Evolutionary conservation across 805 yeast species (phyloP).

Genomic region (Lipomyces oligophaga): DNA sequence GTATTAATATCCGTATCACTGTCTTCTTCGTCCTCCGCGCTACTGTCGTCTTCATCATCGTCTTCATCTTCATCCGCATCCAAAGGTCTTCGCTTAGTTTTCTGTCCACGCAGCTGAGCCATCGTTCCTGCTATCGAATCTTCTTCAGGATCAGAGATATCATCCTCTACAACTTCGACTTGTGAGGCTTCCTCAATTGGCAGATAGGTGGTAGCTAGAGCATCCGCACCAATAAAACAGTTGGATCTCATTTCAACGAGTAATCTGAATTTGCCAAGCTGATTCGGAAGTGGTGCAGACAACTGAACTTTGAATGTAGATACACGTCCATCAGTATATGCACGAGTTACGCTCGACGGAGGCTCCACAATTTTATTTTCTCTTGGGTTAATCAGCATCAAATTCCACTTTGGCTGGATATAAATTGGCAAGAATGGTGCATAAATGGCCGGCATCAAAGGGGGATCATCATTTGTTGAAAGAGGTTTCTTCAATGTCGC

Average conservation of each 20-base stretch:
- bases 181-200: slow-evolving; percentile 58
- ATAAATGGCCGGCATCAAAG: slow-evolving; percentile 59
- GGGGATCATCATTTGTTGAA: slow-evolving; percentile 60
- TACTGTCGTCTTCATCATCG: slow-evolving; percentile 49
- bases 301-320: slow-evolving; percentile 76
- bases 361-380: slow-evolving; percentile 77
- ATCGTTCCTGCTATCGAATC: slow-evolving; percentile 72
- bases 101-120: slow-evolving; percentile 63
- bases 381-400: slow-evolving; percentile 63
- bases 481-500: slow-evolving; percentile 72
- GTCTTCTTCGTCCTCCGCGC: slow-evolving; percentile 27
- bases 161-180: slow-evolving; percentile 23
- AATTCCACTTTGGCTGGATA: slow-evolving; percentile 56
- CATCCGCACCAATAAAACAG: slow-evolving; percentile 77
- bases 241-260: slow-evolving; percentile 66
- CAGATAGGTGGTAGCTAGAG: slow-evolving; percentile 67
- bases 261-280: slow-evolving; percentile 61
- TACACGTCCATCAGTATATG: slow-evolving; percentile 55
- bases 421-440: slow-evolving; percentile 74
- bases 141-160: slow-evolving; percentile 56
- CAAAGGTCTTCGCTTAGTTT: slow-evolving; percentile 33
- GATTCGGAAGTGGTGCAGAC: slow-evolving; percentile 72
- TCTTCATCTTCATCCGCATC: slow-evolving; percentile 50
- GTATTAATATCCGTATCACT: slow-evolving; percentile 31
- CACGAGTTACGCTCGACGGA: slow-evolving; percentile 53